Evolutionary conservation across 768 basidiomycete species (phyloP).

Genomic region (Lactarius sp.): DNA sequence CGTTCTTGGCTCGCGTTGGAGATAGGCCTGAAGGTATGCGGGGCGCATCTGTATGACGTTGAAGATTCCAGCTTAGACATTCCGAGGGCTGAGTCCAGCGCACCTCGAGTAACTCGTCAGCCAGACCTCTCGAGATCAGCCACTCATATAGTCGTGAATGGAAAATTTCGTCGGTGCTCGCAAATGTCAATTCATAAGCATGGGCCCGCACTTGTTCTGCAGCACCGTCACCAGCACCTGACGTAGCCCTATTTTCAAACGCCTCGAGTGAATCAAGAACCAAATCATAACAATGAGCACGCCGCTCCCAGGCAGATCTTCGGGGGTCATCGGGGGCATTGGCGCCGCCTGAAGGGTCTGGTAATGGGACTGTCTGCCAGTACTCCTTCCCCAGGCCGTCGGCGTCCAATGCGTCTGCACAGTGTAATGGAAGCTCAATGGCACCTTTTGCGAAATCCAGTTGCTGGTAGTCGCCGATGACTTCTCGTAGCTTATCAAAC

Average conservation of each 20-base stretch:
- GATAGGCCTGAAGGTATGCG: conserved; percentile 81
- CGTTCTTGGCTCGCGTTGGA: conserved; percentile 73
- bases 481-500: conserved; percentile 77
- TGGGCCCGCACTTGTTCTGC: conserved; percentile 71
- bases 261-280: conserved; percentile 73
- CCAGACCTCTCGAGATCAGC: conserved; percentile 73
- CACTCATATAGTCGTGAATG: conserved; percentile 94
- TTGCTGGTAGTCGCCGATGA: conserved; percentile 85
- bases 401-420: conserved; percentile 73
- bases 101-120: conserved; percentile 89
- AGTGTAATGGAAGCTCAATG: conserved; percentile 77
- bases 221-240: conserved; percentile 37
- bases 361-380: conserved; percentile 50
- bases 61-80: conserved; percentile 2
- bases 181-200: conserved; percentile 83
- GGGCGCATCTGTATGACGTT: conserved; percentile 62
- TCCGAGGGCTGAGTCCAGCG: conserved; percentile 26
- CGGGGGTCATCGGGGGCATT: conserved; percentile 39
- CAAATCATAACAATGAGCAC: conserved; percentile 75
- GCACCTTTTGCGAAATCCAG: conserved; percentile 82
- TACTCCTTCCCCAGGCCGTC: conserved; percentile 71
- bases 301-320: conserved; percentile 49
- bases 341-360: neutral
- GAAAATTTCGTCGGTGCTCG: conserved; percentile 86
- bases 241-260: conserved; percentile 61